Conservation (phyloP, 306 rosid genomes). For the Arachis stenosperma region DNA sequence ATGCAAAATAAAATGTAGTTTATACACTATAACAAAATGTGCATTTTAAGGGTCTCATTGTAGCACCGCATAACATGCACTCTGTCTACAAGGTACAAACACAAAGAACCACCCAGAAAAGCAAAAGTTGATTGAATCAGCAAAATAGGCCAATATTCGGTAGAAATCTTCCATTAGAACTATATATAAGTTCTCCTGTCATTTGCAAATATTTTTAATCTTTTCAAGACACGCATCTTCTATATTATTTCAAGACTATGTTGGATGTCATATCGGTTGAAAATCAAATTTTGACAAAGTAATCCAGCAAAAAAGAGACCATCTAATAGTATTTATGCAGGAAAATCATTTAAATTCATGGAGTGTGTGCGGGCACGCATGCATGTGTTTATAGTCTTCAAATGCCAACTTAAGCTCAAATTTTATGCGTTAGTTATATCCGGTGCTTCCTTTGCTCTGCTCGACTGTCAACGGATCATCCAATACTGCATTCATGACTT, state of each 20-base stretch:
- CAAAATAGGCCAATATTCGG: constrained; percentile 27
- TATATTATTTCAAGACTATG: constrained; percentile 2
- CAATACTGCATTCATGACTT: constrained; percentile 12
- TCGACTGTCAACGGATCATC: constrained; percentile 5
- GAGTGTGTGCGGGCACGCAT: neutral
- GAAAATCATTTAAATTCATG: constrained; percentile 4
- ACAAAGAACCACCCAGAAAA: constrained; percentile 19
- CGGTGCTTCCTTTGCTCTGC: constrained; percentile 12
- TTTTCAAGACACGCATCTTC: constrained; percentile 22
- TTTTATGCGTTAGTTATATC: constrained; percentile 16
- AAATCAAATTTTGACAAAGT: constrained; percentile 9
- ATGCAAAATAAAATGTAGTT: neutral
- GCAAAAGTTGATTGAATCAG: constrained; percentile 20
- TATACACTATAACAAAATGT: constrained; percentile 20
- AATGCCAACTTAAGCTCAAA: constrained; percentile 25
- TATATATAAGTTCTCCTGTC: constrained; percentile 5
- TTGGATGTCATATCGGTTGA: constrained; percentile 20
- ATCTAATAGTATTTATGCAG: neutral
- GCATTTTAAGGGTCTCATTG: constrained; percentile 3
- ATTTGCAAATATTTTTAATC: constrained; percentile 26
- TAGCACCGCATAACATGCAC: constrained; percentile 15
- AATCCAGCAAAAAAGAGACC: constrained; percentile 28
- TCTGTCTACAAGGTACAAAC: constrained; percentile 1
- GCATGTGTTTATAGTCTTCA: neutral
- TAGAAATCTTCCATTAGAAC: constrained; percentile 21